Evolutionary conservation across 2,329 filamentous ascomycete genomes (phyloP).

Genomic region (Fusarium lyarnte): DNA sequence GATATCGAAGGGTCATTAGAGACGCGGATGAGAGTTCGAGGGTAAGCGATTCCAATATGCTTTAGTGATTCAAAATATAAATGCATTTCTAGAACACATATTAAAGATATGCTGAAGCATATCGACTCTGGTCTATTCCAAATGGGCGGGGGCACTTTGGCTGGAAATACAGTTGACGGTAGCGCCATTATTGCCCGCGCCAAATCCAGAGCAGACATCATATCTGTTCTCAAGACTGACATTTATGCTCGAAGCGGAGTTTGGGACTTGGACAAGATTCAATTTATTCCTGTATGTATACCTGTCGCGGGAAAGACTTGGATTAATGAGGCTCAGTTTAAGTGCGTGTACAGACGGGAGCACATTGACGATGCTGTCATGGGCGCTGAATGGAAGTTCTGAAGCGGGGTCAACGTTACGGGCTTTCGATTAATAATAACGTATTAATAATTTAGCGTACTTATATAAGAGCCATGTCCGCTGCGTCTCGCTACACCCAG

Average conservation of each 20-base stretch:
- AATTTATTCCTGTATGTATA: neutral
- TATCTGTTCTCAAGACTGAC: neutral
- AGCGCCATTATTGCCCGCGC: neutral
- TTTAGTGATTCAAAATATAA: neutral
- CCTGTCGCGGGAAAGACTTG: rapidly evolving
- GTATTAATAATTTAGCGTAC: neutral
- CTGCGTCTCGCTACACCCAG: neutral
- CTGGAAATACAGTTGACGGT: neutral
- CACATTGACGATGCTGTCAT: neutral
- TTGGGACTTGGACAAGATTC: neutral
- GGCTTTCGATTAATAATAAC: neutral
- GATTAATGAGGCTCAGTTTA: too few species aligned
- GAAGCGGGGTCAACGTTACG: neutral
- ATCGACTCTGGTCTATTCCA: neutral
- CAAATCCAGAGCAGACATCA: neutral
- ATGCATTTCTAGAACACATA: neutral
- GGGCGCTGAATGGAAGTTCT: neutral
- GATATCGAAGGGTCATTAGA: neutral
- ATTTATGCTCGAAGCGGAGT: neutral
- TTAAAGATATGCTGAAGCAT: neutral
- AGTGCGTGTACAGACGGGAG: neutral
- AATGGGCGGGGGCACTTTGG: neutral
- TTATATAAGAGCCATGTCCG: neutral
- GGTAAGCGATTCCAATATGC: neutral
- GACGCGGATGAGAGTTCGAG: neutral